A percentile compares a stretch with the other conserved stretches of the same genome.
Evolutionary conservation across 208 protist species (phyloP).

Genomic region (Dictyostelium gargantuum): DNA sequence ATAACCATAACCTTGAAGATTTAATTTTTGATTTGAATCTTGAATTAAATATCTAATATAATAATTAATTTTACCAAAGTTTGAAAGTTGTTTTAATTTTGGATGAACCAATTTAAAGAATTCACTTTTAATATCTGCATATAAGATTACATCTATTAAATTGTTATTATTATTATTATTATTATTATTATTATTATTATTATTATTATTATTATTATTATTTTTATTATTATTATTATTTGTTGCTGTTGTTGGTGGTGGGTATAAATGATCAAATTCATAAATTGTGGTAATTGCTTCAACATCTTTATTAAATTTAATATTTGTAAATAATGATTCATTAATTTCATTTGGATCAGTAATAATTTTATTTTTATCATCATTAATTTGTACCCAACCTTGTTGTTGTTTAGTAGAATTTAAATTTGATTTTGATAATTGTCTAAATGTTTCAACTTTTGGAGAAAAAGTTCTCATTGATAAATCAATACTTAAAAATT

Average conservation of each 20-base stretch:
- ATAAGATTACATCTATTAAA: not conserved
- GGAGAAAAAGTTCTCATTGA: conserved; percentile 9
- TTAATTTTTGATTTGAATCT: conserved; percentile 55
- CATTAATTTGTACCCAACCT: not conserved
- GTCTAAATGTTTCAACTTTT: not conserved
- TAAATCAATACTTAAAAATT: not conserved
- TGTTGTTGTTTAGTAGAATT: not conserved
- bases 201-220: too few species aligned
- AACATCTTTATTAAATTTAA: not conserved
- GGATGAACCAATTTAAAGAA: not conserved
- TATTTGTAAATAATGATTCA: not conserved
- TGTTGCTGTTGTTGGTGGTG: not conserved
- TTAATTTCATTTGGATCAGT: not conserved
- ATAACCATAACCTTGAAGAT: conserved; percentile 93
- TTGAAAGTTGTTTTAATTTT: not conserved
- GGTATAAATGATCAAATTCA: conserved; percentile 5
- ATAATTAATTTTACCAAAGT: conserved; percentile 27
- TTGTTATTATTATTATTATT: not conserved
- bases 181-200: too few species aligned
- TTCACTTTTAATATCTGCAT: not conserved
- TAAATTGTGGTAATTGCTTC: not conserved
- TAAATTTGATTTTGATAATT: not conserved
- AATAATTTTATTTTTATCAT: not conserved
- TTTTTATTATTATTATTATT: too few species aligned
- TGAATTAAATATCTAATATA: not conserved